A percentile compares a stretch with the other conserved stretches of the same genome.
Evolutionary conservation across 78 protist species (phyloP).

Genomic region (Planoprotostelium fungivorum): DNA sequence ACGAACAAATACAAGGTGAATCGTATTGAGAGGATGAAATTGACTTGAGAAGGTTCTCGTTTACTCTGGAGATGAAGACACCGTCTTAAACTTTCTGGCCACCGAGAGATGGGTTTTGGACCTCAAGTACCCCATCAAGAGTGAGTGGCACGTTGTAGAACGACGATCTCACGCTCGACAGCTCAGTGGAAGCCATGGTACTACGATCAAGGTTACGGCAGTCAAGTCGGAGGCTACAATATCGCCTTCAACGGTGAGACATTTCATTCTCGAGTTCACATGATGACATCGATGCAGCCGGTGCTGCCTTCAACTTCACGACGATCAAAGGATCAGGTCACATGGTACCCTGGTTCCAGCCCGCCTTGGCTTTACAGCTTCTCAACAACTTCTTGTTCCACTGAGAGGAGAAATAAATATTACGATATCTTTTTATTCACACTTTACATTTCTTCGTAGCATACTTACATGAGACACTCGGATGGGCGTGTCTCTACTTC

Average conservation of each 20-base stretch:
- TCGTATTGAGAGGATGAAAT: neutral
- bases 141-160: neutral
- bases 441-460: too few species aligned
- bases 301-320: slow-evolving; percentile 5
- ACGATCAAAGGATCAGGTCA: slow-evolving; percentile 29
- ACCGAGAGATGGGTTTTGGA: neutral
- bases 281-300: slow-evolving; percentile 2
- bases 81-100: slow-evolving; percentile 2
- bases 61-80: slow-evolving; percentile 46
- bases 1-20: neutral
- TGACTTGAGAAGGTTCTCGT: neutral
- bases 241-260: neutral
- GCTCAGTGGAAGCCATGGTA: neutral
- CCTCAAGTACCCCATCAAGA: slow-evolving; percentile 4
- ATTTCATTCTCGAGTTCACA: neutral
- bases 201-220: neutral
- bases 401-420: too few species aligned
- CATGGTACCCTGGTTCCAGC: slow-evolving; percentile 47
- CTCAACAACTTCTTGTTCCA: neutral
- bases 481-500: too few species aligned
- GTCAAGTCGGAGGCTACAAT: slow-evolving; percentile 6
- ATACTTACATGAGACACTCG: too few species aligned
- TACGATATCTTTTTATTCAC: too few species aligned
- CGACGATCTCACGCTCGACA: neutral
- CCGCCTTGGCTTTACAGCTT: neutral